These are phyloP conservation scores for Suillus tomentosus DNA, from an alignment of 768 basidiomycete species.

Conservation along the genomic window DNA sequence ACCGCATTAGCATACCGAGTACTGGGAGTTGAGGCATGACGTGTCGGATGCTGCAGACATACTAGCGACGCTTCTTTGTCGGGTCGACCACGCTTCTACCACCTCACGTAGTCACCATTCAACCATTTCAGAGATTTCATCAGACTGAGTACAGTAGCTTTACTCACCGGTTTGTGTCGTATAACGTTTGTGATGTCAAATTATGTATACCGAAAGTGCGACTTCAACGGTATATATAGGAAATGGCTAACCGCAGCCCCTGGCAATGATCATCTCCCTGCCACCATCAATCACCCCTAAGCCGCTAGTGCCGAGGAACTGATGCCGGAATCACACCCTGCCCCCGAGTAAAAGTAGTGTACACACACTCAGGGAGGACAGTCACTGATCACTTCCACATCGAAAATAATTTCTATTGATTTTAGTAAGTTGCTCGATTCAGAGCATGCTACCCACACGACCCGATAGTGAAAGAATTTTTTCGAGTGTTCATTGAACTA, in stretches of 20 bases:
- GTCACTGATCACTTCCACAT: background rate
- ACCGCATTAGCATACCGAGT: background rate
- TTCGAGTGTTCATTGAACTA: conserved; percentile 10
- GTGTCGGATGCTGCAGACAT: background rate
- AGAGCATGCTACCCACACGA: conserved; percentile 13
- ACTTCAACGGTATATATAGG: background rate
- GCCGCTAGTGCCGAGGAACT: background rate
- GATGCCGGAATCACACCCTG: background rate
- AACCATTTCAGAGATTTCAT: background rate
- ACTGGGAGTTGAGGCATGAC: background rate
- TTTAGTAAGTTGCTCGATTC: conserved; percentile 12
- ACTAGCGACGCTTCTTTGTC: background rate
- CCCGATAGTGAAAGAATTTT: conserved; percentile 16
- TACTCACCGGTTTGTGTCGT: too few relatives aligned
- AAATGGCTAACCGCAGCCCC: background rate
- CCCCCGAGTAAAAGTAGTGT: background rate
- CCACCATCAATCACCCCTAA: background rate
- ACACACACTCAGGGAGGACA: conserved; percentile 3
- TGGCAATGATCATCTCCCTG: background rate
- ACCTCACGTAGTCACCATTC: background rate
- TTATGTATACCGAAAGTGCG: background rate
- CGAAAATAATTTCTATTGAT: background rate
- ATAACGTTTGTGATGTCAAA: background rate
- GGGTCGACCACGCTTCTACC: background rate
- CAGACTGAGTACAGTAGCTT: background rate